phyloP scores from a whole-genome alignment of 2,329 filamentous ascomycete genomes.

The Alternaria rosae region DNA sequence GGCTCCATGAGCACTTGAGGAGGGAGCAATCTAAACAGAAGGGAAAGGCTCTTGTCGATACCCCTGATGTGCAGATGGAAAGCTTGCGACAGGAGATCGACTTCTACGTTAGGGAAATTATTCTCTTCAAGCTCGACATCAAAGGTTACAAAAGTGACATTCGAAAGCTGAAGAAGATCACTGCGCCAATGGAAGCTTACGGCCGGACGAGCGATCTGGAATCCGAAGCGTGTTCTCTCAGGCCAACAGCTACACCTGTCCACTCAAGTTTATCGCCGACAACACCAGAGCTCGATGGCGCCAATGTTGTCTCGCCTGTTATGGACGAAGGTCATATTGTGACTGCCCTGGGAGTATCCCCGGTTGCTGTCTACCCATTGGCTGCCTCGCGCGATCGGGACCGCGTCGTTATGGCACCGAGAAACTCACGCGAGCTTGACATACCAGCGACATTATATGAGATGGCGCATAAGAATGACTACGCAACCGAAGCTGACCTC shows the following conservation, averaged over 20 bases:
- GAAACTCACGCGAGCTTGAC: constrained; percentile 15
- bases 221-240: constrained; percentile 38
- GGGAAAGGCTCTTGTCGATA: not conserved
- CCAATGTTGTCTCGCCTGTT: constrained; percentile 28
- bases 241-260: constrained; percentile 34
- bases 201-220: constrained; percentile 34
- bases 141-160: constrained; percentile 55
- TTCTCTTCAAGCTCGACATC: constrained; percentile 59
- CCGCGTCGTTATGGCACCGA: constrained; percentile 6
- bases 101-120: constrained; percentile 57
- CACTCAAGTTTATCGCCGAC: constrained; percentile 24
- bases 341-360: constrained; percentile 13
- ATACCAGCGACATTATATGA: constrained; percentile 27
- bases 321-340: constrained; percentile 19
- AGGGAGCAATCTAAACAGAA: constrained; percentile 27
- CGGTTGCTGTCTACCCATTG: constrained; percentile 22
- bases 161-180: constrained; percentile 44
- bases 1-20: constrained; percentile 42
- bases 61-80: constrained; percentile 27
- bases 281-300: constrained; percentile 29
- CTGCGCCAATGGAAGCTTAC: constrained; percentile 31
- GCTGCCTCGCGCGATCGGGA: constrained; percentile 12
- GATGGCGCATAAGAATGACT: constrained; percentile 14
- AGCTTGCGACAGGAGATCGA: constrained; percentile 51
- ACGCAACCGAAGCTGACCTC: constrained; percentile 25